Evolutionary conservation across 345 rosid genomes (phyloP), one percentile per base, ranked within the genome.

Genomic region (Hibiscus trionum): DNA sequence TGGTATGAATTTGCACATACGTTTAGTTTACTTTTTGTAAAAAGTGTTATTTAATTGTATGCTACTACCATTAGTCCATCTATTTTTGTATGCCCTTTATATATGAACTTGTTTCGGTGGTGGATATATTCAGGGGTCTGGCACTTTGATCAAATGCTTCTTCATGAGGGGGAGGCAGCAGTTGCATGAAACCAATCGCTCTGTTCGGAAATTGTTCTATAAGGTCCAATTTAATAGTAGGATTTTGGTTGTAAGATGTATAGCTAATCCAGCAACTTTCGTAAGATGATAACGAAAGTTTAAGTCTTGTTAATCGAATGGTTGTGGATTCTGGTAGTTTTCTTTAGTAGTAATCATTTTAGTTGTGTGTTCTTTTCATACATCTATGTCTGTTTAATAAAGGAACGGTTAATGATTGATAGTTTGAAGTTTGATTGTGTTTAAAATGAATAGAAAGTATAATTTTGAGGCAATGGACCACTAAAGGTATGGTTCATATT

Each of bases 131-230:
- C 88, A 92, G 94, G 97, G n/a, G 97, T 90, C 5, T 92, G 97
- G 97, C 94, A 92, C 82, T 92, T 90, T 19, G 90, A 92, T 81
- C 97, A 90, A 77, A 86, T 83, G 89, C 96, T 92, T 66, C 90
- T 92, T 50, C 16, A 78, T 0, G 86, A 77, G 75, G 84, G 9
- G 68, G 86, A 56, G 66, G 85, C 73, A 69, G 84, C 70, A 35
- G 77, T 66, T 61, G 85, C 86, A 24, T 84, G 76, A 82, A 58
- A 24, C 7, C 62, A 11, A 11, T 19, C 9, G 7, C 15, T 16
- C 24, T 31, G 62, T 53, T 11, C 1, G 1, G 37, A 16, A 46
- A 56, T 15, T n/a, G 52, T 67, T 70, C 16, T 73, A 62, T 64
- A 58, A 17, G 42, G 49, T 10, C 70, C 50, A 72, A 31, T 44